Percentiles rank a stretch among this genome's conserved stretches.
Evolutionary conservation across 176 grass and related monocot species (phyloP).

Genomic region (Oryza meridionalis): DNA sequence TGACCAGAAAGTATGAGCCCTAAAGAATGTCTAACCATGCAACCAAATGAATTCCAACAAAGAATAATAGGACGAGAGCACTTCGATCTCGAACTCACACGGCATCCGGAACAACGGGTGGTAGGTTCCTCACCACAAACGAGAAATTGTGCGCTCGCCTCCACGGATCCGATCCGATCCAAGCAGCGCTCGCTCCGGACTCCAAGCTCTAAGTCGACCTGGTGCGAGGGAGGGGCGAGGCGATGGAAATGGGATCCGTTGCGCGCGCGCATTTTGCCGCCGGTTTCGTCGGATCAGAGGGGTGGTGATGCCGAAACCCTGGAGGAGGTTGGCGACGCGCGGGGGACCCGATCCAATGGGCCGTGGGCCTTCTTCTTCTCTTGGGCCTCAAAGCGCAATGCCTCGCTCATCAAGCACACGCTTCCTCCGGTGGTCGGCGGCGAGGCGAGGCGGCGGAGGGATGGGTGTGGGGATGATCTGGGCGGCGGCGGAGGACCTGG

Average conservation of each 20-base stretch:
- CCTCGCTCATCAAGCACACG: no score
- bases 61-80: not conserved
- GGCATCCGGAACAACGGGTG: not conserved
- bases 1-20: not conserved
- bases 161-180: not conserved
- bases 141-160: slow-evolving; percentile 24
- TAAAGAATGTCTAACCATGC: not conserved
- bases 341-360: not conserved
- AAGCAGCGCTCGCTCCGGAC: not conserved
- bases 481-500: slow-evolving; percentile 75
- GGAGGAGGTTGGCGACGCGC: slow-evolving; percentile 21
- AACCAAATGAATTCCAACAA: not conserved
- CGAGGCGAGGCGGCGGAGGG: slow-evolving; percentile 26
- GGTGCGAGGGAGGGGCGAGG: not conserved
- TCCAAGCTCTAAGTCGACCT: not conserved
- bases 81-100: not conserved
- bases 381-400: not conserved
- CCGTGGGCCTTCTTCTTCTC: not conserved
- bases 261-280: slow-evolving; percentile 22
- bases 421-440: not conserved
- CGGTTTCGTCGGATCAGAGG: slow-evolving; percentile 31
- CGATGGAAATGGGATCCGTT: slow-evolving; percentile 28
- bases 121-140: not conserved
- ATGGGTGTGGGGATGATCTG: slow-evolving; percentile 67
- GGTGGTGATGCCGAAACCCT: slow-evolving; percentile 9